Percentiles rank a stretch among this genome's conserved stretches.
phyloP scores from a whole-genome alignment of 169 alveolate genomes.

The Plasmodium yoelii region DNA sequence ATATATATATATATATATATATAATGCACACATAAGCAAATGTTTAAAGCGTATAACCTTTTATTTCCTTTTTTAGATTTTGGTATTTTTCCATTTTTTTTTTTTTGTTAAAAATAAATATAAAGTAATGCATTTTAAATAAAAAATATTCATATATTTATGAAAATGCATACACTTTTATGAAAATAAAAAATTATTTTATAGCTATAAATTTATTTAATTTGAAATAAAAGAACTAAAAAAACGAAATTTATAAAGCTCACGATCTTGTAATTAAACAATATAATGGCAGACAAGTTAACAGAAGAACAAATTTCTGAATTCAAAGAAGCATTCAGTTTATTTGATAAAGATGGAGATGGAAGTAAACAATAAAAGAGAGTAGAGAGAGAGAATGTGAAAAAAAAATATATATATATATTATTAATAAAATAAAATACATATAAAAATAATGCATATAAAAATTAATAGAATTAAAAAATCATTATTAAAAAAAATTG shows the following conservation, averaged over 20 bases:
- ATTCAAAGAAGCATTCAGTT: conserved; percentile 99
- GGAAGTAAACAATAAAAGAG: conserved; percentile 88
- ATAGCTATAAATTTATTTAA: conserved; percentile 13
- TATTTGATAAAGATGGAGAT: conserved; percentile 99
- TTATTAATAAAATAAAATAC: background rate
- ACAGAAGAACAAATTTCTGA: conserved; percentile 99
- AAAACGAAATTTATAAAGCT: background rate
- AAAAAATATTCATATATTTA: conserved; percentile 3
- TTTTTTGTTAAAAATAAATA: background rate
- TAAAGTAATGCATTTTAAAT: conserved; percentile 1
- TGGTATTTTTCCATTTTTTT: background rate
- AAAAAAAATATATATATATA: conserved; percentile 11
- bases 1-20: too few species aligned
- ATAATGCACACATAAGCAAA: too few species aligned
- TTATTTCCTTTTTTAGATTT: too few species aligned
- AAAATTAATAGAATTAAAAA: conserved; percentile 12
- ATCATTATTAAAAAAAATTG: conserved; percentile 5
- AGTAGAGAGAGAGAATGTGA: background rate
- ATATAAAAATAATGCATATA: background rate
- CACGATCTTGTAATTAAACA: conserved; percentile 15
- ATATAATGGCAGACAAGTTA: conserved; percentile 96
- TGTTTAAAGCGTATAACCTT: too few species aligned
- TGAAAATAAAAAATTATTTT: conserved; percentile 14
- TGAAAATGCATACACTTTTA: background rate
- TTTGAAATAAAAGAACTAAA: conserved; percentile 7